phyloP scores from a whole-genome alignment of 768 basidiomycete genomes.

The Suillus decipiens region DNA sequence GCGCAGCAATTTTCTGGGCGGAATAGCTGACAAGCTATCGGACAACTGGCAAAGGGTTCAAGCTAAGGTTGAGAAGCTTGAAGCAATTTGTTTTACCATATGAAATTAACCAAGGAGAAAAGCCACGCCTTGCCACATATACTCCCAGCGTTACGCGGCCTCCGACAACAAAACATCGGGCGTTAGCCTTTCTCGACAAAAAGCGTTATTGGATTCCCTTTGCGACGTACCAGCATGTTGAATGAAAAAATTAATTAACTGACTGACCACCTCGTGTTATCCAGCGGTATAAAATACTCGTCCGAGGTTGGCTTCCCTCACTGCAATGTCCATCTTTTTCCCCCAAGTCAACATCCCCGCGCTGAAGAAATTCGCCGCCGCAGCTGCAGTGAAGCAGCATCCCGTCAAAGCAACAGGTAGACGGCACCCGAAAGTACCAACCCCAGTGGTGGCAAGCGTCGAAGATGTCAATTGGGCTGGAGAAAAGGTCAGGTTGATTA shows the following conservation, averaged over 20 bases:
- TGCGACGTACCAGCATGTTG: constrained; percentile 1
- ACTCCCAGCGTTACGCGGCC: constrained; percentile 7
- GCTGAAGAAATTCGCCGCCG: constrained; percentile 28
- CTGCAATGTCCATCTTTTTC: constrained; percentile 21
- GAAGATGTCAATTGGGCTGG: constrained; percentile 31
- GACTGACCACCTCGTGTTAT: constrained; percentile 14
- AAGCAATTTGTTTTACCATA: background rate
- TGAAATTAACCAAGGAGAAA: constrained; percentile 7
- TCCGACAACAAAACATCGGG: constrained; percentile 4
- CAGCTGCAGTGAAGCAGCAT: constrained; percentile 26
- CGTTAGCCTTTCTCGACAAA: constrained; percentile 6
- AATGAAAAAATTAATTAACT: constrained; percentile 2
- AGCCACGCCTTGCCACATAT: constrained; percentile 4
- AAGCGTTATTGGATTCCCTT: constrained; percentile 3
- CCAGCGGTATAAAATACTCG: constrained; percentile 6
- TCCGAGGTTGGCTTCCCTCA: constrained; percentile 2
- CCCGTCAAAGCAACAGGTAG: constrained; percentile 13
- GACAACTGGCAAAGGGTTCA: background rate
- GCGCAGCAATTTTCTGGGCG: background rate
- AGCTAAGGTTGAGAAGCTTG: background rate
- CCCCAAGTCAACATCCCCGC: constrained; percentile 30
- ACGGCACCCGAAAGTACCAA: constrained; percentile 16
- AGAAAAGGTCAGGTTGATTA: constrained; percentile 25
- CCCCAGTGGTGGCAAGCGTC: constrained; percentile 23
- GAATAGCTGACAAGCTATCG: background rate